Conservation (phyloP, 2,329 filamentous ascomycete species). For the Clathrospora elynae region DNA sequence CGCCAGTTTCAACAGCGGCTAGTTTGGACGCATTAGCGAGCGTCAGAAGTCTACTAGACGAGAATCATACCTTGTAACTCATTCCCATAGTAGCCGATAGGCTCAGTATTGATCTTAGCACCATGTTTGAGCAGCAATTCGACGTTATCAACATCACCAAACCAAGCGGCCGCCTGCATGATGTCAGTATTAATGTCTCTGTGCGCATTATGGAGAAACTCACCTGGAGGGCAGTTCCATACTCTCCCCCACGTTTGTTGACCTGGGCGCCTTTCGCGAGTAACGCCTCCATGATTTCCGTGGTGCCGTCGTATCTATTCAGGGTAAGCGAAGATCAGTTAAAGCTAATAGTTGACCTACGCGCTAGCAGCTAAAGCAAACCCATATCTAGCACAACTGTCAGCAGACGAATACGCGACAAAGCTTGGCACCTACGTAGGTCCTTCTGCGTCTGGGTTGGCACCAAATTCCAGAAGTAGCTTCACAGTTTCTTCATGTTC, state of each 20-base stretch:
- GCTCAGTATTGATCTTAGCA: slow-evolving; percentile 26
- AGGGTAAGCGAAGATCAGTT: background rate
- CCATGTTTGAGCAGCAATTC: slow-evolving; percentile 28
- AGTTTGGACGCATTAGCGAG: background rate
- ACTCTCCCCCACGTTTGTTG: slow-evolving; percentile 27
- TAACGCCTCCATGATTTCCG: slow-evolving; percentile 22
- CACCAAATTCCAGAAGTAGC: slow-evolving; percentile 26
- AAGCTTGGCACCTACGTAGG: slow-evolving; percentile 13
- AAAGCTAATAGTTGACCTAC: background rate
- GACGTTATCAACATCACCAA: slow-evolving; percentile 26
- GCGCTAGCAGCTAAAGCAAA: slow-evolving; percentile 27
- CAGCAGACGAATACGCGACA: slow-evolving; percentile 1
- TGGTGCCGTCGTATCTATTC: slow-evolving; percentile 27
- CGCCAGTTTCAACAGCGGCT: slow-evolving; percentile 24
- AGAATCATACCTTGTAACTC: slow-evolving; percentile 19
- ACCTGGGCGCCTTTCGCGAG: slow-evolving; percentile 28
- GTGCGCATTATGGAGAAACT: background rate
- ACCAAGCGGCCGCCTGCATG: slow-evolving; percentile 15
- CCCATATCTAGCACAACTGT: slow-evolving; percentile 17
- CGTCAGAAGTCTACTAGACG: background rate
- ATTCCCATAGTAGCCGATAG: slow-evolving; percentile 25
- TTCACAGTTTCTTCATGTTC: slow-evolving; percentile 27
- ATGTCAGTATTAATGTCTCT: background rate
- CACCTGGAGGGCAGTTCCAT: slow-evolving; percentile 29
- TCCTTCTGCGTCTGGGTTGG: slow-evolving; percentile 28